These are phyloP conservation scores for Boletus sensibilis DNA, from an alignment of 768 basidiomycete genomes.

Conservation along the genomic window DNA sequence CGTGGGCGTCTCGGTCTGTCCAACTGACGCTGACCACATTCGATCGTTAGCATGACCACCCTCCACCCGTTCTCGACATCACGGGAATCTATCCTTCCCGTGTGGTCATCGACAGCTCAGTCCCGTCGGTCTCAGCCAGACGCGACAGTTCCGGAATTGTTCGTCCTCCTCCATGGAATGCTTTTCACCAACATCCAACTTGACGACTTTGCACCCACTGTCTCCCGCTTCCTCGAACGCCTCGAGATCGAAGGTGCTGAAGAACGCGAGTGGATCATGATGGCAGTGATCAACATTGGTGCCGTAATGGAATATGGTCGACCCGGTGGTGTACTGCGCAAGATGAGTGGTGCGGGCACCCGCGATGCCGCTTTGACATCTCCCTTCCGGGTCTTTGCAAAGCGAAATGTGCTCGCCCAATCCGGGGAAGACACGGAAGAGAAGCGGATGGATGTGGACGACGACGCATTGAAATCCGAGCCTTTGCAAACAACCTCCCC, in stretches of 20 bases:
- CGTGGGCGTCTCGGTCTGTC: slow-evolving; percentile 17
- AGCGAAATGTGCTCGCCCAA: slow-evolving; percentile 37
- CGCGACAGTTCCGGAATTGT: slow-evolving; percentile 70
- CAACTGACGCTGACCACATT: slow-evolving; percentile 5
- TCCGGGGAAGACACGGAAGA: slow-evolving; percentile 43
- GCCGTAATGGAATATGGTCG: slow-evolving; percentile 88
- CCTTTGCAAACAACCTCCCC: slow-evolving; percentile 24
- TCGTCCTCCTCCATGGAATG: slow-evolving; percentile 94
- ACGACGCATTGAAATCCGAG: slow-evolving; percentile 35
- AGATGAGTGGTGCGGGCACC: slow-evolving; percentile 49
- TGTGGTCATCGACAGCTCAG: slow-evolving; percentile 75
- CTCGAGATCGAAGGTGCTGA: slow-evolving; percentile 78
- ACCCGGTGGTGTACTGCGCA: slow-evolving; percentile 65
- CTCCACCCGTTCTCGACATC: slow-evolving; percentile 85
- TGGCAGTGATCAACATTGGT: slow-evolving; percentile 83
- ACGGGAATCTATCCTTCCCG: slow-evolving; percentile 81
- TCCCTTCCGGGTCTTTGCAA: slow-evolving; percentile 51
- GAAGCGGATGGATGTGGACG: slow-evolving; percentile 66
- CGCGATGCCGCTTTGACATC: slow-evolving; percentile 36
- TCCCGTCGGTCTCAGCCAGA: slow-evolving; percentile 75
- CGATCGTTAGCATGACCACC: slow-evolving; percentile 72
- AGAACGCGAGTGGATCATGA: slow-evolving; percentile 94
- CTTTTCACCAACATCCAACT: slow-evolving; percentile 93
- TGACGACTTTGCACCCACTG: slow-evolving; percentile 81
- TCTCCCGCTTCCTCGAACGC: slow-evolving; percentile 85